Conservation (phyloP, 2,329 filamentous ascomycete genomes). For the Verticillium dahliae region DNA sequence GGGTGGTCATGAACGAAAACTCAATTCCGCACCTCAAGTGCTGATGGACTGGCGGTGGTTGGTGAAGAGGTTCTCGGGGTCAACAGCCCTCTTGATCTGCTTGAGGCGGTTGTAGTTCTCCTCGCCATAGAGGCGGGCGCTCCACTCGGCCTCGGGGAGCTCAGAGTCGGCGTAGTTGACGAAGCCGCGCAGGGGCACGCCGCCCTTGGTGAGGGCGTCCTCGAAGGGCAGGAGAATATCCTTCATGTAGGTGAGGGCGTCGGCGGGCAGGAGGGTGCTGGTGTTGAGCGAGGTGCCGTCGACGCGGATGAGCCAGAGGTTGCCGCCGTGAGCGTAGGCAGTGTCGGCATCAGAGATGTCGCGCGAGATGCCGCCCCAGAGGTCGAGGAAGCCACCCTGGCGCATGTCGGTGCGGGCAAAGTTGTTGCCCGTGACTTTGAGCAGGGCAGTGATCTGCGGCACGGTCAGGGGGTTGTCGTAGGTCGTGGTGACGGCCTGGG, state of each 20-base stretch:
- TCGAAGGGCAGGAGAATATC: slow-evolving; percentile 25
- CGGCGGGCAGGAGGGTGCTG: slow-evolving; percentile 36
- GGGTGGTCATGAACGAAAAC: background rate
- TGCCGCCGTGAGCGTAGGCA: slow-evolving; percentile 30
- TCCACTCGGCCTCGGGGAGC: slow-evolving; percentile 10
- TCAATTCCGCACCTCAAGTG: background rate
- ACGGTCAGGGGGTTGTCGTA: slow-evolving; percentile 8
- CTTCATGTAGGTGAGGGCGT: slow-evolving; percentile 37
- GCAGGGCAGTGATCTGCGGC: slow-evolving; percentile 7
- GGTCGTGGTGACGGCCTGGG: slow-evolving; percentile 10
- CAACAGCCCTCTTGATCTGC: slow-evolving; percentile 8
- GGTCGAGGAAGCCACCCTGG: slow-evolving; percentile 11
- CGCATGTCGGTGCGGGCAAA: slow-evolving; percentile 10
- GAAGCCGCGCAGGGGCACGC: slow-evolving; percentile 7
- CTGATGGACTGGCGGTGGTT: slow-evolving; percentile 10
- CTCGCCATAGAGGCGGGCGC: slow-evolving; percentile 8
- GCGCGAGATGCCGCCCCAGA: slow-evolving; percentile 11
- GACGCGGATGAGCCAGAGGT: slow-evolving; percentile 27
- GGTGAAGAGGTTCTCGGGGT: slow-evolving; percentile 9
- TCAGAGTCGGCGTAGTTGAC: slow-evolving; percentile 12
- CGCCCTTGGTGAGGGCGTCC: slow-evolving; percentile 7
- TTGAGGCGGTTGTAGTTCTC: slow-evolving; percentile 11
- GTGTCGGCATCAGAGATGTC: slow-evolving; percentile 29
- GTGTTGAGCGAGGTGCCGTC: slow-evolving; percentile 24
- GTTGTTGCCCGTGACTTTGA: slow-evolving; percentile 5